Conservation (phyloP, 2,329 filamentous ascomycete genomes). For the Ascochyta viciae-villosae region DNA sequence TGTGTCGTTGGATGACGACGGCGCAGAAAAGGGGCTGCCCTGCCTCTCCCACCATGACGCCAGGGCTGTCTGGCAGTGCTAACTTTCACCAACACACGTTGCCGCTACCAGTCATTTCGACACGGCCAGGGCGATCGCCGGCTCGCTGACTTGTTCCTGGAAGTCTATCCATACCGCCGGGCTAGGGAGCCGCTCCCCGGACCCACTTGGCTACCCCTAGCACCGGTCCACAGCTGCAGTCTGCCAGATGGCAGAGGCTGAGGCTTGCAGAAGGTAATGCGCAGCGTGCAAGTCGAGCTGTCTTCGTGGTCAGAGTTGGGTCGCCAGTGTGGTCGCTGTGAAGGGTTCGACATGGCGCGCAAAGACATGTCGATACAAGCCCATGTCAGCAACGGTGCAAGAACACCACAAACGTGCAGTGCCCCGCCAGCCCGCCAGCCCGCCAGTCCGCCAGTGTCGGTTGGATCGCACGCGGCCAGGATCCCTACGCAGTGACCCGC, state of each 20-base stretch:
- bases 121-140: slow-evolving; percentile 39
- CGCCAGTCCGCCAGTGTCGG: background rate
- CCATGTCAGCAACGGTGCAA: background rate
- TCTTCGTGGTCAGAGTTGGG: background rate
- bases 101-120: slow-evolving; percentile 39
- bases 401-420: slow-evolving; percentile 10
- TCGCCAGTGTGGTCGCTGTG: background rate
- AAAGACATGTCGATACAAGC: background rate
- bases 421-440: slow-evolving; percentile 11
- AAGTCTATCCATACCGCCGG: slow-evolving; percentile 43
- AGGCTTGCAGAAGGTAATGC: background rate
- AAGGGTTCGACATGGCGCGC: background rate
- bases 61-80: slow-evolving; percentile 20
- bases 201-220: slow-evolving; percentile 35
- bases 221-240: slow-evolving; percentile 29
- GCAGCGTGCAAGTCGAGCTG: background rate
- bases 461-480: slow-evolving; percentile 24
- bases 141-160: slow-evolving; percentile 44
- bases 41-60: slow-evolving; percentile 30
- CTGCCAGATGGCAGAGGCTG: slow-evolving; percentile 15
- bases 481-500: slow-evolving; percentile 24
- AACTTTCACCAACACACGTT: slow-evolving; percentile 28
- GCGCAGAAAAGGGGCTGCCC: slow-evolving; percentile 33
- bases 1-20: slow-evolving; percentile 36
- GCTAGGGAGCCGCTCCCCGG: slow-evolving; percentile 46